Evolutionary conservation across 768 basidiomycete species (phyloP), one percentile per base, ranked within the genome.

Genomic region (Cystofilobasidium macerans): DNA sequence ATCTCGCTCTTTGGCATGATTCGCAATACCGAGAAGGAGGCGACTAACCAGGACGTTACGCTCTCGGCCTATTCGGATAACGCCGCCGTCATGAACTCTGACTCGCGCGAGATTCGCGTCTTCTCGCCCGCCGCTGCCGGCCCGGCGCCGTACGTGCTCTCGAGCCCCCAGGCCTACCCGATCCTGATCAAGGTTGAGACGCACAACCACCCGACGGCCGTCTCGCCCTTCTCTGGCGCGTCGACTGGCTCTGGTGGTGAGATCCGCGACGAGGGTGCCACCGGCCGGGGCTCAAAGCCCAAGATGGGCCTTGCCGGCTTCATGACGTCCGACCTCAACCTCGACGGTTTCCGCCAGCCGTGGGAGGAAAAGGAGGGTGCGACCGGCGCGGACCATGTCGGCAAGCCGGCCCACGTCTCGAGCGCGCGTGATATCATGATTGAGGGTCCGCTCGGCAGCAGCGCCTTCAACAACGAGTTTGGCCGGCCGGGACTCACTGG

Each of bases 161-260:
- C 76, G 8, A 72, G 68, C 22, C 71, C 70, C 68, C 69, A 59
- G n/a, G 79, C 85, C 14, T 87, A 89, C 79, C 89, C 85, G 18
- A 88, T 99, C 64, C 81, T 98, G 28, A 85, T 92, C 79, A 99
- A 99, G 78, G 95, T 98, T 67, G 95, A 98, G 78, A 99, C 95
- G 2, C 95, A 99, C 76, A 99, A 99, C 74, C 95, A 98, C 73
- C 95, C 95, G 3, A 98, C 94, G 2, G 95, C 94, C 3, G 92
- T 98, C 11, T 98, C 95, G 1, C 95, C 95, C 0, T 98, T 87
- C 75, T 90, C 95, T 2, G 95, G 95, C n/a, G 94, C 95, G 0
- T 93, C 94, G 1, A 98, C 95, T 0, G 95, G 95, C 24, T 97
- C 94, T 0, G 95, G 95, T 11, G 95, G 95, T 13, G 95, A 99